Percentiles rank a stretch among this genome's conserved stretches.
phyloP scores from a whole-genome alignment of 176 grass and related monocot species.

The Zea mays region DNA sequence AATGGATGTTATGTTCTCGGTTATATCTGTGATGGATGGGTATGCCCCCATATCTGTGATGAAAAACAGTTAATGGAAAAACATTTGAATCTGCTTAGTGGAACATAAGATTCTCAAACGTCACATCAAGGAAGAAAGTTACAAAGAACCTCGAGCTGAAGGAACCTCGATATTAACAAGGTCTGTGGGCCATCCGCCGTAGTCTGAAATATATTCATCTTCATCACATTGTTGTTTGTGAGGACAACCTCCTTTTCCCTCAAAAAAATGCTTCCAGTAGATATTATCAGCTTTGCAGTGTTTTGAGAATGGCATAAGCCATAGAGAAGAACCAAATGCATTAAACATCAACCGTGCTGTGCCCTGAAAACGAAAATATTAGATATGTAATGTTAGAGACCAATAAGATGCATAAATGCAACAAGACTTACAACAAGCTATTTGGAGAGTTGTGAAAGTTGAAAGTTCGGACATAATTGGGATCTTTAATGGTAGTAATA shows the following conservation, averaged over 20 bases:
- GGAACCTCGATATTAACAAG: slow-evolving; percentile 88
- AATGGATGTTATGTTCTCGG: slow-evolving; percentile 52
- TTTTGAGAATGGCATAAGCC: slow-evolving; percentile 92
- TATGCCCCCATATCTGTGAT: slow-evolving; percentile 61
- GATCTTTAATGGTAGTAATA: slow-evolving; percentile 27
- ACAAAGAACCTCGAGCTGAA: slow-evolving; percentile 66
- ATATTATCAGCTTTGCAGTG: slow-evolving; percentile 91
- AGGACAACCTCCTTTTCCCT: slow-evolving; percentile 53
- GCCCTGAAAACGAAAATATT: slow-evolving; percentile 60
- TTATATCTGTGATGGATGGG: slow-evolving; percentile 63
- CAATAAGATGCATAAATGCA: slow-evolving; percentile 6
- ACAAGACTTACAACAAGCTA: slow-evolving; percentile 10
- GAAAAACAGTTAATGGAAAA: slow-evolving; percentile 25
- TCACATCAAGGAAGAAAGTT: slow-evolving; percentile 32
- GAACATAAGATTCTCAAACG: slow-evolving; percentile 13
- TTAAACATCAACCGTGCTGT: slow-evolving; percentile 89
- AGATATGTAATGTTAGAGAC: slow-evolving; percentile 6
- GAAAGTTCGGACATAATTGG: neutral
- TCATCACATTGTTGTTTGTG: slow-evolving; percentile 87
- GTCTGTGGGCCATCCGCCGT: slow-evolving; percentile 85
- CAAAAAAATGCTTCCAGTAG: slow-evolving; percentile 93
- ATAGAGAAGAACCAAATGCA: slow-evolving; percentile 89
- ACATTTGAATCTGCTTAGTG: slow-evolving; percentile 24
- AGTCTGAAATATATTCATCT: slow-evolving; percentile 58
- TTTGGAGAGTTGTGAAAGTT: neutral